These are phyloP conservation scores for Neoarthrinium moseri DNA, from an alignment of 2,329 filamentous ascomycete species.

Conservation along the genomic window DNA sequence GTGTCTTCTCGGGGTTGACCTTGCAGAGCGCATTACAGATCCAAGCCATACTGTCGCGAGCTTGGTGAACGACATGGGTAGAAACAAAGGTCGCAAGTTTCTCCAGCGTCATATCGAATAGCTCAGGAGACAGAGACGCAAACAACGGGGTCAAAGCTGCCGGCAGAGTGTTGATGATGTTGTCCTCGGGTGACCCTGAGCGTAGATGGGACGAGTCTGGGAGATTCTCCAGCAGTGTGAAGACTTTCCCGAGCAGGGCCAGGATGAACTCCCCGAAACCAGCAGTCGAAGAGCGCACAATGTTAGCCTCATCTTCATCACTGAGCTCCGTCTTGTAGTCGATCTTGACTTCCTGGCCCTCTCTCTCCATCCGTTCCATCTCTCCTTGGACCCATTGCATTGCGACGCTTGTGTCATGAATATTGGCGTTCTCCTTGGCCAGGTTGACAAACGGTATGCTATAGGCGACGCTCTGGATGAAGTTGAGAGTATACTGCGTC, in stretches of 20 bases:
- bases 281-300: constrained; percentile 89
- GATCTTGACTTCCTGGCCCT: constrained; percentile 81
- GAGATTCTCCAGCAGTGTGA: constrained; percentile 91
- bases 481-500: constrained; percentile 89
- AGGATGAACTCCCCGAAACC: constrained; percentile 91
- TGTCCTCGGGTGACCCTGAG: constrained; percentile 91
- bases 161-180: constrained; percentile 92
- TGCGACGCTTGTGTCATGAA: constrained; percentile 74
- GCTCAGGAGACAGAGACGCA: constrained; percentile 84
- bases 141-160: constrained; percentile 89
- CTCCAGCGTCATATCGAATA: constrained; percentile 88
- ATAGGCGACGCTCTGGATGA: constrained; percentile 94
- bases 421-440: constrained; percentile 63
- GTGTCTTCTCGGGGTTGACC: constrained; percentile 87
- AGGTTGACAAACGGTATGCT: constrained; percentile 91
- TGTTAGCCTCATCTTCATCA: constrained; percentile 82
- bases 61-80: constrained; percentile 94
- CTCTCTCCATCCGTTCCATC: constrained; percentile 88
- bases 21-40: constrained; percentile 97
- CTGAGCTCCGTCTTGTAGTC: constrained; percentile 80
- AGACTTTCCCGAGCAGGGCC: constrained; percentile 88
- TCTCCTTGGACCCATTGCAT: constrained; percentile 93
- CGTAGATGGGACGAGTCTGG: constrained; percentile 87
- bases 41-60: constrained; percentile 96
- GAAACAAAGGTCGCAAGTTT: constrained; percentile 91